phyloP scores from a whole-genome alignment of 2,329 filamentous ascomycete species.

The Purpureocillium takamizusanense region DNA sequence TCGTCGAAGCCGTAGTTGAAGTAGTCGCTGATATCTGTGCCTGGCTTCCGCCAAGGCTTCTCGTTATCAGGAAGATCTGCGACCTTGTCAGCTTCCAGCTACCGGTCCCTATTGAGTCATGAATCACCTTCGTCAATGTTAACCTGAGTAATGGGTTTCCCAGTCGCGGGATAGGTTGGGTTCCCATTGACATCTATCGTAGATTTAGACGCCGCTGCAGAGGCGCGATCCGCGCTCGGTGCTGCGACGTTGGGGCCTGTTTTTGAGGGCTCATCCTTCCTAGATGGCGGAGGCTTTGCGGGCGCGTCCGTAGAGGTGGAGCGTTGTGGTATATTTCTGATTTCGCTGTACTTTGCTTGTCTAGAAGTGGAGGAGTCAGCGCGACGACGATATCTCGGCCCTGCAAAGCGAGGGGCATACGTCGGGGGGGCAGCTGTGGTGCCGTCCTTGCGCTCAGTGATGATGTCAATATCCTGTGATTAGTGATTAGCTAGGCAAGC shows the following conservation, averaged over 20 bases:
- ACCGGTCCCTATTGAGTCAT: no score
- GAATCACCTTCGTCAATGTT: slow-evolving; percentile 58
- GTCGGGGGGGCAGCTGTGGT: slow-evolving; percentile 48
- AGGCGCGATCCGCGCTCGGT: slow-evolving; percentile 43
- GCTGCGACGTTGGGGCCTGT: slow-evolving; percentile 19
- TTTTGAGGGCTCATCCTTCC: slow-evolving; percentile 35
- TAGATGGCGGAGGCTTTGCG: slow-evolving; percentile 34
- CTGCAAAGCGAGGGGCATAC: slow-evolving; percentile 26
- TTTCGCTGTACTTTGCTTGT: slow-evolving; percentile 55
- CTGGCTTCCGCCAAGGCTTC: slow-evolving; percentile 92
- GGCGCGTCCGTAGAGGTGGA: slow-evolving; percentile 42
- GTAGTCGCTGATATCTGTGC: slow-evolving; percentile 90
- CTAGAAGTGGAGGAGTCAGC: slow-evolving; percentile 21
- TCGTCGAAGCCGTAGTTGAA: slow-evolving; percentile 99
- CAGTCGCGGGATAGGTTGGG: slow-evolving; percentile 67
- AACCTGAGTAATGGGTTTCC: slow-evolving; percentile 71
- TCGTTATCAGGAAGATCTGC: slow-evolving; percentile 66
- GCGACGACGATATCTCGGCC: not conserved
- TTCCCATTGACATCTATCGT: slow-evolving; percentile 78
- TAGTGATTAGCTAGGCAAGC: not conserved
- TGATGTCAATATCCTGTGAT: slow-evolving; percentile 55
- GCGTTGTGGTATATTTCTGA: slow-evolving; percentile 55
- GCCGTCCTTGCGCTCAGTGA: slow-evolving; percentile 58
- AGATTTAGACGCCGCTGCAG: slow-evolving; percentile 64
- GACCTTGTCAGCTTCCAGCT: slow-evolving; percentile 5